These are phyloP conservation scores for Cryptococcus amylolentus DNA, from an alignment of 1,284 basidiomycete species.

Conservation along the genomic window DNA sequence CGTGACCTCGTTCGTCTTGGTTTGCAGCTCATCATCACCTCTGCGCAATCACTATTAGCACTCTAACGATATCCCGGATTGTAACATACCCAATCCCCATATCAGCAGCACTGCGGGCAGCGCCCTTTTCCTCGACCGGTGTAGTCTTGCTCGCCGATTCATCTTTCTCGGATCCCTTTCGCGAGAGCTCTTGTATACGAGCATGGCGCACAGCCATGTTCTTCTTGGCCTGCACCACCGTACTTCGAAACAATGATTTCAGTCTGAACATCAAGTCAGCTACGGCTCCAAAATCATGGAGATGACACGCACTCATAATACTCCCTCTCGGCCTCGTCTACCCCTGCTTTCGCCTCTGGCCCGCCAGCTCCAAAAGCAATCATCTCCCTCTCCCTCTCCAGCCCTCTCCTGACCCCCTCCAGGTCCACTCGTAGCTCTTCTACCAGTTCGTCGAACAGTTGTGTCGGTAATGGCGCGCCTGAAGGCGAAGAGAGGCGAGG, in stretches of 20 bases:
- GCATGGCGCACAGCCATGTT: constrained; percentile 14
- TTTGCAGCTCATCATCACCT: constrained; percentile 81
- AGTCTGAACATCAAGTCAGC: constrained; percentile 13
- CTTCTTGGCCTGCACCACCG: constrained; percentile 27
- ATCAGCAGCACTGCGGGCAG: constrained; percentile 13
- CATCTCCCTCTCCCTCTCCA: constrained; percentile 57
- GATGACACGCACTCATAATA: constrained; percentile 32
- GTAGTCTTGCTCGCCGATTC: constrained; percentile 18
- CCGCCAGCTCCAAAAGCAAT: not conserved
- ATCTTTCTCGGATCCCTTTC: constrained; percentile 16
- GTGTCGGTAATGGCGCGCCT: constrained; percentile 55
- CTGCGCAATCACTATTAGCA: constrained; percentile 5
- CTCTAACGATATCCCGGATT: not conserved
- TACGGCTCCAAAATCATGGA: constrained; percentile 1
- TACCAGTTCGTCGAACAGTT: constrained; percentile 66
- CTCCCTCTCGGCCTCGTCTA: constrained; percentile 8
- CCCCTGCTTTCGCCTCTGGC: constrained; percentile 3
- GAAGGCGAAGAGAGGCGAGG: constrained; percentile 64
- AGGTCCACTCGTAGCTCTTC: constrained; percentile 73
- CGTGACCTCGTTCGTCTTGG: constrained; percentile 80
- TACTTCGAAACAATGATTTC: constrained; percentile 27
- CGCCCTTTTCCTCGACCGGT: constrained; percentile 4
- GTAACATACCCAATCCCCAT: constrained; percentile 19
- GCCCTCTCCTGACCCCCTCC: constrained; percentile 58
- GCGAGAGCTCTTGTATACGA: constrained; percentile 8